Evolutionary conservation across 768 basidiomycete species (phyloP).

Genomic region (Tubosaeta brunneosetosa): DNA sequence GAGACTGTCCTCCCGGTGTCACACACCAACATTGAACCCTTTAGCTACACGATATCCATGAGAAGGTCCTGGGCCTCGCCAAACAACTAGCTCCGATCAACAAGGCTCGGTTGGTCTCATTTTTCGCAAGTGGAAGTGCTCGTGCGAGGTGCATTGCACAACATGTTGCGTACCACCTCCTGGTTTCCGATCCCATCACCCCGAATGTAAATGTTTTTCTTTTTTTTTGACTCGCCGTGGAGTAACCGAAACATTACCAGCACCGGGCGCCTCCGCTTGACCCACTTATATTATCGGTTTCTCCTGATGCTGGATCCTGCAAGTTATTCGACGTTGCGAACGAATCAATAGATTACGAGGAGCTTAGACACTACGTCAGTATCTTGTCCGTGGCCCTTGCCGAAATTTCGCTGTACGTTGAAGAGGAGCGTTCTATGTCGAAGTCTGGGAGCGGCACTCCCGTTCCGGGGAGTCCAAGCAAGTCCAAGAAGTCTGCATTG

Average conservation of each 20-base stretch:
- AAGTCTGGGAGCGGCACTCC: constrained; percentile 8
- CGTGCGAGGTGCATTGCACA: constrained; percentile 52
- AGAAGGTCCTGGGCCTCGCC: constrained; percentile 40
- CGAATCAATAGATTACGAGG: constrained; percentile 56
- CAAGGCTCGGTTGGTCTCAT: constrained; percentile 45
- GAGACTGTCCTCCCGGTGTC: neutral
- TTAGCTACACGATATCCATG: constrained; percentile 47
- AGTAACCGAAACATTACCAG: constrained; percentile 27
- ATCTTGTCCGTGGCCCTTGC: constrained; percentile 58
- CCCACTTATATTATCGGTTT: constrained; percentile 48
- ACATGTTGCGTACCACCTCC: constrained; percentile 46
- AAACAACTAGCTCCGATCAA: constrained; percentile 42
- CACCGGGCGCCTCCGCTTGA: constrained; percentile 45
- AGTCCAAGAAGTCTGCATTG: constrained; percentile 28
- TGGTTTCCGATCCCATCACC: constrained; percentile 1
- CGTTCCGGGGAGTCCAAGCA: constrained; percentile 24
- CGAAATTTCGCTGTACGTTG: constrained; percentile 54
- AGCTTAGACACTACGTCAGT: constrained; percentile 49
- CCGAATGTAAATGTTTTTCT: constrained; percentile 13
- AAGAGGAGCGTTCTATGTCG: constrained; percentile 36
- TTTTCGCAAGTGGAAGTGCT: constrained; percentile 49
- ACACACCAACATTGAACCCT: neutral
- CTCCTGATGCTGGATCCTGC: constrained; percentile 35
- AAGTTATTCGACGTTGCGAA: constrained; percentile 52
- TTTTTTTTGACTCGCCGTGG: neutral